Evolutionary conservation across 1,139 yeast species (phyloP).

Genomic region (Groenewaldozyma sp.): DNA sequence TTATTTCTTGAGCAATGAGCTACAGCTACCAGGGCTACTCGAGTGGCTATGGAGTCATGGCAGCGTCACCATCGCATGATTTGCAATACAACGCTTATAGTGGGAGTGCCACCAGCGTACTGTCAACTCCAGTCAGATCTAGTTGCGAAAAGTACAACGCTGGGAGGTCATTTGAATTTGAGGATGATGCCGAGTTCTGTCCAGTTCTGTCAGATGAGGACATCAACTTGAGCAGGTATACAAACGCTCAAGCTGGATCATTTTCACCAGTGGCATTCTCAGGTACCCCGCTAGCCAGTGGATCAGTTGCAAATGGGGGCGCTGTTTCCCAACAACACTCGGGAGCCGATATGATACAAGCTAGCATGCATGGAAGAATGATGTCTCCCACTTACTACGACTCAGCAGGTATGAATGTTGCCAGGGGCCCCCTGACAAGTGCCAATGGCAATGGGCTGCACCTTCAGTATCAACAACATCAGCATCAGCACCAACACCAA

Average conservation of each 20-base stretch:
- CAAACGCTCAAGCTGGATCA: slow-evolving; percentile 7
- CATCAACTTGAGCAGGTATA: slow-evolving; percentile 9
- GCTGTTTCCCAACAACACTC: no score
- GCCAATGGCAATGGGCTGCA: background rate
- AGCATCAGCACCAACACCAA: no score
- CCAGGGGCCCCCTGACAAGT: background rate
- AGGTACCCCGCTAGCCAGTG: background rate
- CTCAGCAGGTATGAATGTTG: background rate
- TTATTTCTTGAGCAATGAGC: background rate
- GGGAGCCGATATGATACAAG: no score
- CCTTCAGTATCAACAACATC: background rate
- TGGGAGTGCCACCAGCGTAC: background rate
- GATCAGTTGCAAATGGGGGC: no score
- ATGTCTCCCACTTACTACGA: slow-evolving; percentile 1
- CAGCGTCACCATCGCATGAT: no score
- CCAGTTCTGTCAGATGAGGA: slow-evolving; percentile 37
- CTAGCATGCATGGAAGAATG: no score
- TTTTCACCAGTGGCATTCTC: slow-evolving; percentile 6
- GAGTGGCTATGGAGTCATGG: no score
- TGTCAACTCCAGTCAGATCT: slow-evolving; percentile 1
- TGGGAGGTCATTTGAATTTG: slow-evolving; percentile 54
- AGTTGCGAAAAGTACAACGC: slow-evolving; percentile 39
- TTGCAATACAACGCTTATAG: background rate
- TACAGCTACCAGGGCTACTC: background rate
- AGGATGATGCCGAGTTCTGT: slow-evolving; percentile 59